Evolutionary conservation across 1,139 yeast genomes (phyloP), one percentile per base, ranked within the genome.

Genomic region (Hanseniaspora gamundiae): DNA sequence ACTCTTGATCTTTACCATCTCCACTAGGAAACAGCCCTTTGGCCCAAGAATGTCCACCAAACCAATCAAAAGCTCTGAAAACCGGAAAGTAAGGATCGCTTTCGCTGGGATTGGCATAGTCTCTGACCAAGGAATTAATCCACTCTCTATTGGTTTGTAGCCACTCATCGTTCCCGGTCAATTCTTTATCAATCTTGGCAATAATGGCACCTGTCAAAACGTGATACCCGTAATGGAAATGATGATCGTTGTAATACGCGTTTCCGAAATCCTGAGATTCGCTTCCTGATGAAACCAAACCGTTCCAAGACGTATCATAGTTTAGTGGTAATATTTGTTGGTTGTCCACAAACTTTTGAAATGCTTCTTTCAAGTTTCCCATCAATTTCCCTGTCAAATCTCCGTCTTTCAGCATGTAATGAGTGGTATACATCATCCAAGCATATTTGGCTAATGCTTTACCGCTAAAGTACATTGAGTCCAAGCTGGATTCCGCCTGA

Each of bases 1-100:
- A 78, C 59, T 82, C 93, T 63, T 82, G 80, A 59, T 82, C 84
- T 55, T 79, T 79, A 43, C 91, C 91, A 58, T 82, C 91, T 29
- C 84, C 85, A 52, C 80, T 74, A 13, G 74, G 74, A 58, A 76
- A 80, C 28, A 82, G 64, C 4, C 93, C 93, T 51, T 77, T 78
- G 1, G 93, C 93, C 82, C 85, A 82, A 8, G 87, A 78, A 58
- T 82, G 91, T 1, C 93, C 93, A 46, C 72, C 70, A 59, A 66
- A 82, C 82, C 87, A 82, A 57, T 81, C 91, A 62, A 81, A 82
- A 49, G 80, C 72, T 61, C 93, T 71, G 31, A 74, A 80, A 5
- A 74, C 80, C n/a, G 91, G 91, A 70, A 80, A 82, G 55, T 69
- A 73, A 1, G 60, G 44, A 56, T 82, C 79, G 7, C 71, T 59